A percentile compares a stretch with the other conserved stretches of the same genome.
These are phyloP conservation scores for Helminthosporium solani DNA, from an alignment of 2,329 filamentous ascomycete genomes.

Conservation along the genomic window DNA sequence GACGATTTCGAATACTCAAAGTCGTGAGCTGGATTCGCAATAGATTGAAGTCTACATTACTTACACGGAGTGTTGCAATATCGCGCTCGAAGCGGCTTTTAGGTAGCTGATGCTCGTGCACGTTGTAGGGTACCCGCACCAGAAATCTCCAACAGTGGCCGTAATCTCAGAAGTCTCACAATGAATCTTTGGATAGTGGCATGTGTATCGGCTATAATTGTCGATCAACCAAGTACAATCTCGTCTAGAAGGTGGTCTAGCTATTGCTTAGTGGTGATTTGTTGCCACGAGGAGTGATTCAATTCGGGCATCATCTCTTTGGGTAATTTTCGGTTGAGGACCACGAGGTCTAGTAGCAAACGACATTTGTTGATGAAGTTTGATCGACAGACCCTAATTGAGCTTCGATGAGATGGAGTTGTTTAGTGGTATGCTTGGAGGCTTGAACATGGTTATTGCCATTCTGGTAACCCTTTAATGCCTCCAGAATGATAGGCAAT, in stretches of 20 bases:
- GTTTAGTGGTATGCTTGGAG: slow-evolving; percentile 4
- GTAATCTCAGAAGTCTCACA: background rate
- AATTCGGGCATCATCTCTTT: slow-evolving; percentile 4
- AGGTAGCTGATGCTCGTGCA: slow-evolving; percentile 1
- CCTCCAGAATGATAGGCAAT: slow-evolving; percentile 4
- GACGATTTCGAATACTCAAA: background rate
- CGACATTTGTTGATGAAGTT: slow-evolving; percentile 8
- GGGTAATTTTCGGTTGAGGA: background rate
- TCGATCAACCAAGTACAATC: slow-evolving; percentile 1
- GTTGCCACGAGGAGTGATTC: slow-evolving; percentile 2
- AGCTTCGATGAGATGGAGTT: slow-evolving; percentile 1
- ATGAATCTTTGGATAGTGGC: background rate
- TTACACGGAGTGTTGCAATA: slow-evolving; percentile 2
- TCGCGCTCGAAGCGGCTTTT: slow-evolving; percentile 5
- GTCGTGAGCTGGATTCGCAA: slow-evolving; percentile 1
- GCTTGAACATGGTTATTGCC: slow-evolving; percentile 4
- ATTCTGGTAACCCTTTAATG: slow-evolving; percentile 4
- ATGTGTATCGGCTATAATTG: slow-evolving; percentile 1
- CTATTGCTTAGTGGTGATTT: background rate
- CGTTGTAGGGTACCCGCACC: background rate
- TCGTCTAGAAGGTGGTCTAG: background rate
- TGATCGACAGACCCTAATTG: slow-evolving; percentile 7
- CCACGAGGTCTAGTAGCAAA: slow-evolving; percentile 1
- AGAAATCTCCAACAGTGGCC: background rate
- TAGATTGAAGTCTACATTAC: slow-evolving; percentile 4